These are phyloP conservation scores for Paracamarosporium sp. DNA, from an alignment of 2,329 filamentous ascomycete genomes.

Conservation along the genomic window DNA sequence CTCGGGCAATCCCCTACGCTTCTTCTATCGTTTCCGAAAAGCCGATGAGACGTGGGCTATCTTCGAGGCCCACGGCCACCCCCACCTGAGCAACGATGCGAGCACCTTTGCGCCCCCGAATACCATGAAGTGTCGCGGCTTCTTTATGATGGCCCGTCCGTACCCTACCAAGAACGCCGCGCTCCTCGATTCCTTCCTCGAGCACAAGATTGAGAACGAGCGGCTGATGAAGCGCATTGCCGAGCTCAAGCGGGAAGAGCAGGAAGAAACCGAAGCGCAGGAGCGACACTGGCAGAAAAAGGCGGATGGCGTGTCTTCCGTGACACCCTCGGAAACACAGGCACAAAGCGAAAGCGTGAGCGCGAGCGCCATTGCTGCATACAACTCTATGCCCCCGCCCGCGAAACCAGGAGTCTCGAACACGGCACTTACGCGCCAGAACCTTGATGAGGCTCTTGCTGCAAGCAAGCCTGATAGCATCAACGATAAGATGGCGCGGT, in stretches of 20 bases:
- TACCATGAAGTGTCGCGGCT: slow-evolving; percentile 74
- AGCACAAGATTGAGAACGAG: slow-evolving; percentile 97
- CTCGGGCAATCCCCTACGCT: slow-evolving; percentile 76
- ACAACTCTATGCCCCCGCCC: slow-evolving; percentile 69
- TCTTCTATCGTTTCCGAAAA: slow-evolving; percentile 85
- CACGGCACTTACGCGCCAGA: slow-evolving; percentile 76
- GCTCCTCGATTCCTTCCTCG: slow-evolving; percentile 88
- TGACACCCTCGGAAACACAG: slow-evolving; percentile 54
- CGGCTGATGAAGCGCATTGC: slow-evolving; percentile 82
- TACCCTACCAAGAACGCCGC: slow-evolving; percentile 89
- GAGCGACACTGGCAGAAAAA: slow-evolving; percentile 65
- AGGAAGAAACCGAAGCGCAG: slow-evolving; percentile 75
- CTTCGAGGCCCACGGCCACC: slow-evolving; percentile 91
- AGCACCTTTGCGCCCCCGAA: slow-evolving; percentile 69
- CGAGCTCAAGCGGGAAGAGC: slow-evolving; percentile 84
- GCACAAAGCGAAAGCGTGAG: slow-evolving; percentile 42
- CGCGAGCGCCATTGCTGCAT: slow-evolving; percentile 45
- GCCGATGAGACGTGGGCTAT: slow-evolving; percentile 77
- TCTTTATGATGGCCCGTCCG: slow-evolving; percentile 91
- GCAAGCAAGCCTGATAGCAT: slow-evolving; percentile 75
- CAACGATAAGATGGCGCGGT: slow-evolving; percentile 83
- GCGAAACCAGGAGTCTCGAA: slow-evolving; percentile 69
- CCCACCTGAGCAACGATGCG: slow-evolving; percentile 78
- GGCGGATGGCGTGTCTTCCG: slow-evolving; percentile 63
- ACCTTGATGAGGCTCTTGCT: slow-evolving; percentile 74